Evolutionary conservation across 2,329 filamentous ascomycete genomes (phyloP).

Genomic region (Beauveria scarabaeidicola): DNA sequence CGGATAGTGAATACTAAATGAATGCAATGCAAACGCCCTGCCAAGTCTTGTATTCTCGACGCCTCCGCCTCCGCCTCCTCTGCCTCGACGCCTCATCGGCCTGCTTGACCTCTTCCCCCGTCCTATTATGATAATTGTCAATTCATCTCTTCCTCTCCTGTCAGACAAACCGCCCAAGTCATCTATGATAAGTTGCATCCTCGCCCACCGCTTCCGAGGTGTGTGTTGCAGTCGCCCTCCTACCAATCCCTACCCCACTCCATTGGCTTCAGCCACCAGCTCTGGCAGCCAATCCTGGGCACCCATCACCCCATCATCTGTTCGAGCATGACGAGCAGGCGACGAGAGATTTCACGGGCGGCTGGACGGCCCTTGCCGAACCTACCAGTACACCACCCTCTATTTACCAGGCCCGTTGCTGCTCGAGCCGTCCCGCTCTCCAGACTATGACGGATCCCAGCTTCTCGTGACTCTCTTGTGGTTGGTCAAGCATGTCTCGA

Average conservation of each 20-base stretch:
- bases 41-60: background rate
- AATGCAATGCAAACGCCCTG: background rate
- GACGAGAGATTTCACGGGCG: background rate
- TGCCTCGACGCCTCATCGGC: slow-evolving; percentile 1
- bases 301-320: background rate
- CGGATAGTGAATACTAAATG: background rate
- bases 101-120: background rate
- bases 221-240: slow-evolving; percentile 6
- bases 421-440: slow-evolving; percentile 3
- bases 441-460: background rate
- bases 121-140: background rate
- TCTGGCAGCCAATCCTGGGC: background rate
- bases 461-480: background rate
- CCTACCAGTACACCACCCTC: background rate
- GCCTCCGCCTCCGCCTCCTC: background rate
- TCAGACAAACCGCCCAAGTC: background rate
- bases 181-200: background rate
- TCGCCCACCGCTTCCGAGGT: background rate
- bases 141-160: background rate
- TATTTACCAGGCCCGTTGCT: background rate
- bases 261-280: slow-evolving; percentile 2
- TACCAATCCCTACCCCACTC: background rate
- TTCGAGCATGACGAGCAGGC: background rate
- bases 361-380: background rate
- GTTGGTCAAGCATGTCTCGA: slow-evolving; percentile 4